Percentiles rank a stretch among this genome's conserved stretches.
Conservation (phyloP, 176 grass and related monocot species). For the Eleusine coracana region DNA sequence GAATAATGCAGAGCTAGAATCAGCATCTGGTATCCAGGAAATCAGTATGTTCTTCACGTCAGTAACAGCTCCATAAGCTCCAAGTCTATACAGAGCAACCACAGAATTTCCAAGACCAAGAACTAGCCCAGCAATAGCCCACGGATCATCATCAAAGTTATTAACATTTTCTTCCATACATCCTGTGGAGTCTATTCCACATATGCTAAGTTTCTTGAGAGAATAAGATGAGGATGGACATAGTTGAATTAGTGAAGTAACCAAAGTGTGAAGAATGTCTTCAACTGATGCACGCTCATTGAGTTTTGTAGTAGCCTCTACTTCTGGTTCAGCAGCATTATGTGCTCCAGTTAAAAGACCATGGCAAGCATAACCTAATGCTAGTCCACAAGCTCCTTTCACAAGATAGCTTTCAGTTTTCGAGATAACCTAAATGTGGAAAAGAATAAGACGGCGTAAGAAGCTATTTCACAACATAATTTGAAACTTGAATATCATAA, state of each 20-base stretch:
- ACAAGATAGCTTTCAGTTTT: slow-evolving; percentile 80
- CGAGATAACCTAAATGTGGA: slow-evolving; percentile 65
- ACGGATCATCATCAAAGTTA: slow-evolving; percentile 77
- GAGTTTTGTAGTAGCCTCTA: slow-evolving; percentile 46
- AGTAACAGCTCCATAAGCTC: slow-evolving; percentile 65
- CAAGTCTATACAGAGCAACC: slow-evolving; percentile 74
- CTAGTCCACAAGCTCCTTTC: slow-evolving; percentile 84
- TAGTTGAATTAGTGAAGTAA: slow-evolving; percentile 50
- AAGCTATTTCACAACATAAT: slow-evolving; percentile 28
- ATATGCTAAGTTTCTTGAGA: slow-evolving; percentile 57
- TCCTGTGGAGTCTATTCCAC: slow-evolving; percentile 46
- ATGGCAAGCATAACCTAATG: slow-evolving; percentile 79
- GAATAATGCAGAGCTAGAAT: slow-evolving; percentile 45
- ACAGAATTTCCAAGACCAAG: slow-evolving; percentile 75
- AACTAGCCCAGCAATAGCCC: slow-evolving; percentile 81
- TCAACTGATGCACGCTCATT: slow-evolving; percentile 63
- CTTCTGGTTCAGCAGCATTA: slow-evolving; percentile 49
- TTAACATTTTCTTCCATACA: slow-evolving; percentile 51
- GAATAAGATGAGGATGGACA: slow-evolving; percentile 64
- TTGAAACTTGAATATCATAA: slow-evolving; percentile 17
- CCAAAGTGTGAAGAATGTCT: slow-evolving; percentile 59
- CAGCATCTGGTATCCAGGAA: slow-evolving; percentile 71
- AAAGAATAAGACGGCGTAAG: slow-evolving; percentile 39
- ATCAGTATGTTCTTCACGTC: slow-evolving; percentile 77
- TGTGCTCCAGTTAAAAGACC: slow-evolving; percentile 61